Percentiles rank a stretch among this genome's conserved stretches.
Conservation (phyloP, 768 basidiomycete genomes). For the Suillus occidentalis region DNA sequence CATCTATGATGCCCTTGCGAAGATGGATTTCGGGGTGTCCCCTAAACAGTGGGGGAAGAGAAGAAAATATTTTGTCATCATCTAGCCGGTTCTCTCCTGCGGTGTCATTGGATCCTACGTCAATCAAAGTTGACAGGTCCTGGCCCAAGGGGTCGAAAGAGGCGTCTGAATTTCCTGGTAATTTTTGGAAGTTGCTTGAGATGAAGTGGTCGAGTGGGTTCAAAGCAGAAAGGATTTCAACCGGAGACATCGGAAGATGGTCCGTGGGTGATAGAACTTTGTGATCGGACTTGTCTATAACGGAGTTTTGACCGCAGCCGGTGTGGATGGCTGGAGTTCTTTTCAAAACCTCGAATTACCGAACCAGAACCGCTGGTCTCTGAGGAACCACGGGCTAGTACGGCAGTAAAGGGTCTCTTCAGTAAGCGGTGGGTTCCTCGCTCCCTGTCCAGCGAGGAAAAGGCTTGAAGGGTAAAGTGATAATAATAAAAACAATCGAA, state of each 20-base stretch:
- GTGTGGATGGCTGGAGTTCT: conserved; percentile 26
- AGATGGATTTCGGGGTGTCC: conserved; percentile 77
- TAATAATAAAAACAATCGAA: conserved; percentile 16
- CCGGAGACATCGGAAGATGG: conserved; percentile 53
- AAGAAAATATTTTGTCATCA: conserved; percentile 53
- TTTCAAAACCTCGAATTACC: conserved; percentile 54
- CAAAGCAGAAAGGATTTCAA: conserved; percentile 45
- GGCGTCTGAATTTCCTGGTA: conserved; percentile 14
- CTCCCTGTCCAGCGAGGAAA: conserved; percentile 69
- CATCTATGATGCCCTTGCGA: conserved; percentile 72
- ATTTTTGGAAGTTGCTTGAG: conserved; percentile 31
- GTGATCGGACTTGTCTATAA: conserved; percentile 25
- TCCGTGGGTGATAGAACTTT: conserved; percentile 15
- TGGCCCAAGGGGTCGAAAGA: conserved; percentile 10
- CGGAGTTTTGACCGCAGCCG: conserved; percentile 14
- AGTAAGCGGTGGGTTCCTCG: conserved; percentile 65
- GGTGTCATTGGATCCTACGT: conserved; percentile 6
- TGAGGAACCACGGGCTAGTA: conserved; percentile 60
- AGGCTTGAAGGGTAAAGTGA: conserved; percentile 41
- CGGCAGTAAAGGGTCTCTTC: conserved; percentile 53
- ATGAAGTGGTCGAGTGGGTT: conserved; percentile 29
- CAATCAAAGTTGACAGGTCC: not conserved
- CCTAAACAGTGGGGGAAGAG: conserved; percentile 62
- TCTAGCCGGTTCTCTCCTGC: conserved; percentile 19
- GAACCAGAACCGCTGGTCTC: conserved; percentile 75